Conservation (phyloP, 768 basidiomycete species). For the Crepidotus variabilis region DNA sequence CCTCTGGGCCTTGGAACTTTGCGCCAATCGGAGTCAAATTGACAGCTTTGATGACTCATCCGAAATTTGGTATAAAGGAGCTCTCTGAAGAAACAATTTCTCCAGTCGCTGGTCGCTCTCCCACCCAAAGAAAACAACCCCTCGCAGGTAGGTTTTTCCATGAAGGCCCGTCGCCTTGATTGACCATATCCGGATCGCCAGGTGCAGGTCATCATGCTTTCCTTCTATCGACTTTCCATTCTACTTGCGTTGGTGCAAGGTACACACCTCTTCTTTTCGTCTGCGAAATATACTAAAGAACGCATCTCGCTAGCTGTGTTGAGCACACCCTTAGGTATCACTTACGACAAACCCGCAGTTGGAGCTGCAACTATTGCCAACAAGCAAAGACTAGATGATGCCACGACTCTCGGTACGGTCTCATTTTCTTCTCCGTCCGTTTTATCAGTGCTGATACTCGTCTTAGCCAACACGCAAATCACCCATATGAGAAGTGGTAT, state of each 20-base stretch:
- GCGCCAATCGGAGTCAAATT: too few species aligned
- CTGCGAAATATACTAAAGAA: neutral
- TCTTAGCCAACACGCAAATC: neutral
- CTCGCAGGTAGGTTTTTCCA: neutral
- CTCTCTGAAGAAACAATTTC: neutral
- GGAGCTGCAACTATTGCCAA: neutral
- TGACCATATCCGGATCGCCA: neutral
- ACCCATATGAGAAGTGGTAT: neutral
- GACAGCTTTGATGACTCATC: neutral
- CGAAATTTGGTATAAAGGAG: neutral
- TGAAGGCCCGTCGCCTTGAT: neutral
- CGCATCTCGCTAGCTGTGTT: neutral
- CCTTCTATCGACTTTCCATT: neutral
- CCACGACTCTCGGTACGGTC: neutral
- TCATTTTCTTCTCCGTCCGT: neutral
- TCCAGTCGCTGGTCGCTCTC: neutral
- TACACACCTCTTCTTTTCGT: neutral
- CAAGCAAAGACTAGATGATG: neutral
- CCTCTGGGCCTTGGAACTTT: too few species aligned
- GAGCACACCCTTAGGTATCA: neutral
- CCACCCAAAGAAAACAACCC: neutral
- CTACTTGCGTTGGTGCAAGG: neutral
- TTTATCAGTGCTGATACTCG: neutral
- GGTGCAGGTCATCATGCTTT: neutral
- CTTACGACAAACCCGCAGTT: neutral